Percentiles rank a stretch among this genome's conserved stretches.
Conservation (phyloP, 2,329 filamentous ascomycete species). For the Fusarium sp. region DNA sequence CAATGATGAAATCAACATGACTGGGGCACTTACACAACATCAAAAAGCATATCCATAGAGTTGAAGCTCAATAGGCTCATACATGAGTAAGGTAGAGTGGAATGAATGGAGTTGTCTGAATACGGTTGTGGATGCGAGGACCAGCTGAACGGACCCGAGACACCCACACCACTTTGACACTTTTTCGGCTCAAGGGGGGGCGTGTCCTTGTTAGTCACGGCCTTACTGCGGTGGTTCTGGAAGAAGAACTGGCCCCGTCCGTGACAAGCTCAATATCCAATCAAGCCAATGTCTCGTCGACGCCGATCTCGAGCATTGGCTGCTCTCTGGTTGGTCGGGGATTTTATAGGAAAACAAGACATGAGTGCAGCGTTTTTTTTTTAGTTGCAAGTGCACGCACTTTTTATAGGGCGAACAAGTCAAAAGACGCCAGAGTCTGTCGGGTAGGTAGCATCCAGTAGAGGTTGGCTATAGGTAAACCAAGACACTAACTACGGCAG, state of each 20-base stretch:
- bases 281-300: constrained; percentile 51
- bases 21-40: constrained; percentile 19
- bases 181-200: constrained; percentile 18
- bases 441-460: not conserved
- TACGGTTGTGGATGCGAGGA: constrained; percentile 32
- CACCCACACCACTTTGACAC: constrained; percentile 5
- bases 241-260: constrained; percentile 36
- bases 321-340: constrained; percentile 38
- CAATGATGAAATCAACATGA: not conserved
- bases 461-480: not conserved
- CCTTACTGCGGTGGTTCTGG: constrained; percentile 50
- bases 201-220: constrained; percentile 44
- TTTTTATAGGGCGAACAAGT: not conserved
- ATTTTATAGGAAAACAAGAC: constrained; percentile 24
- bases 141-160: constrained; percentile 33
- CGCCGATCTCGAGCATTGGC: constrained; percentile 47
- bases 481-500: constrained; percentile 8
- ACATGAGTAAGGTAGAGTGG: constrained; percentile 31
- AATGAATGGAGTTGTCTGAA: constrained; percentile 37
- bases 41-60: constrained; percentile 2
- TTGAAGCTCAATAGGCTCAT: constrained; percentile 21
- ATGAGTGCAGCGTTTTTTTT: not conserved
- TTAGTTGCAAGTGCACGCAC: not conserved
- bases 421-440: not conserved
- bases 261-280: constrained; percentile 43